Evolutionary conservation across 208 protist genomes (phyloP).

Genomic region (Strigomonas culicis): DNA sequence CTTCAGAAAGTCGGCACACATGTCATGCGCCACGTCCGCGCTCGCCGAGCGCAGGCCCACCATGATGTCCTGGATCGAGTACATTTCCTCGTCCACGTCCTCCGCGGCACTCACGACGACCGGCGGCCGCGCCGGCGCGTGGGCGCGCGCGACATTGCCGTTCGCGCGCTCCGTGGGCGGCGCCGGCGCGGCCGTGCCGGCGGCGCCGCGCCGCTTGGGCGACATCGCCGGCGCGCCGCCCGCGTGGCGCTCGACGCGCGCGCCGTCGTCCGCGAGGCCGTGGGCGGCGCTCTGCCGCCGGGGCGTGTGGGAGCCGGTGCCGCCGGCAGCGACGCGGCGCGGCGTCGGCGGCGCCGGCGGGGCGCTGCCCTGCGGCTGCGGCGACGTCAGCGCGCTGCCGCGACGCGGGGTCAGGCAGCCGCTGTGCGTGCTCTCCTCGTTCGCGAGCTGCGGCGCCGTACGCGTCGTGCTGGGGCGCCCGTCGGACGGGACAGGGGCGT

Average conservation of each 20-base stretch:
- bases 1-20: slow-evolving; percentile 67
- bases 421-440: not conserved
- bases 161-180: not conserved
- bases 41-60: slow-evolving; percentile 63
- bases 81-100: slow-evolving; percentile 27
- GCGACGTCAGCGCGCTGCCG: not conserved
- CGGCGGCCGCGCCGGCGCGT: slow-evolving; percentile 13
- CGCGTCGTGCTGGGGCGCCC: not conserved
- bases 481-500: not conserved
- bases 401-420: not conserved
- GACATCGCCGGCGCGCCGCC: not conserved
- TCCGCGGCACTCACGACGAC: slow-evolving; percentile 9
- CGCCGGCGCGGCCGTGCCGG: slow-evolving; percentile 1
- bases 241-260: not conserved
- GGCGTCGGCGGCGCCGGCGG: not conserved
- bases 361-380: not conserved
- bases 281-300: not conserved
- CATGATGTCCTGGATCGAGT: slow-evolving; percentile 80
- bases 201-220: not conserved
- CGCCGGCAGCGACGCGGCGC: not conserved
- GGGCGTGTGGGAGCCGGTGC: not conserved
- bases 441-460: not conserved
- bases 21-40: slow-evolving; percentile 37
- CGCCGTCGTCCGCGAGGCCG: too few species aligned
- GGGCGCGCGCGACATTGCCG: not conserved